These are phyloP conservation scores for Candida tropicalis DNA, from an alignment of 1,139 yeast species.

Conservation along the genomic window DNA sequence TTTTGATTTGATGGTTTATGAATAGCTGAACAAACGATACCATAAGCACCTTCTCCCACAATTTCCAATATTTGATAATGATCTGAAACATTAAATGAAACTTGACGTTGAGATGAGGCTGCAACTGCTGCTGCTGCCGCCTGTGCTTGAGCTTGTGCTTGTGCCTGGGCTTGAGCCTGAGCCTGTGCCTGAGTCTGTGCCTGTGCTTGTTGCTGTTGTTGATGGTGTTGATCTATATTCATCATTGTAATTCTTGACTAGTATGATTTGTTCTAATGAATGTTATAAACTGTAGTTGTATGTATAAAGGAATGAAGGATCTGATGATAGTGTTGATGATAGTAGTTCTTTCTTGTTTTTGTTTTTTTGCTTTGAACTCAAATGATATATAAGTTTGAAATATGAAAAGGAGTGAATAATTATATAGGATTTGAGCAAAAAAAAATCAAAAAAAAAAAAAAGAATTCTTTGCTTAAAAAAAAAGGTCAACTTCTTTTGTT, in stretches of 20 bases:
- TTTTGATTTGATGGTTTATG: conserved; percentile 40
- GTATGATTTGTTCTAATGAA: too few species aligned
- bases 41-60: conserved; percentile 51
- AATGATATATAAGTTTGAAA: conserved; percentile 5
- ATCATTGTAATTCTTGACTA: conserved; percentile 4
- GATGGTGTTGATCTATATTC: conserved; percentile 7
- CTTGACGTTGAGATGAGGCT: conserved; percentile 18
- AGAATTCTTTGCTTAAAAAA: too few species aligned
- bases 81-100: conserved; percentile 33
- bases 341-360: not conserved
- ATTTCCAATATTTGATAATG: conserved; percentile 45
- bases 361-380: not conserved
- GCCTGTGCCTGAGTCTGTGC: not conserved
- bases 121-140: conserved; percentile 1
- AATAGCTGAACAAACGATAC: conserved; percentile 44
- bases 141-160: conserved; percentile 4
- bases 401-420: conserved; percentile 2
- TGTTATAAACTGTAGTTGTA: too few species aligned
- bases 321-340: not conserved
- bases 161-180: not conserved
- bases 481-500: too few species aligned
- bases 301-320: too few species aligned
- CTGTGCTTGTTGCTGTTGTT: conserved; percentile 7
- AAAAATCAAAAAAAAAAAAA: not conserved
- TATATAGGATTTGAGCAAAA: conserved; percentile 3